Evolutionary conservation across 306 rosid genomes (phyloP).

Genomic region (Begonia loranthoides): DNA sequence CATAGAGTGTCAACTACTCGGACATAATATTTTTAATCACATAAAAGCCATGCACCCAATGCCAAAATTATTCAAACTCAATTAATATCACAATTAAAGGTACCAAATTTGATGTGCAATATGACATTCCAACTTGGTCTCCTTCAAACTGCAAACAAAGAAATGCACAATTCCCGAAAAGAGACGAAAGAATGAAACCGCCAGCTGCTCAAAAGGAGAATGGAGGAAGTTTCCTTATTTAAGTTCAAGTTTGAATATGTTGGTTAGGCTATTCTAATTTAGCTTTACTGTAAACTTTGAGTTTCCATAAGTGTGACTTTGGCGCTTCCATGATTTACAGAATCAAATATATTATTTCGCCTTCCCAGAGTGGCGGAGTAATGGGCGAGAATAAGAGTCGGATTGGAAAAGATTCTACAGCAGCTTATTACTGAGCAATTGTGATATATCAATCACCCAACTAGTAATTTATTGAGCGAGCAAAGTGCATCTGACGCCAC

Average conservation of each 20-base stretch:
- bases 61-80: too few species aligned
- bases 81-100: too few species aligned
- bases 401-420: conserved; percentile 20
- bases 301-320: too few species aligned
- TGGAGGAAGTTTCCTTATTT: conserved; percentile 25
- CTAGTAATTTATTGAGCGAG: conserved; percentile 35
- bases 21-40: too few species aligned
- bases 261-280: not conserved
- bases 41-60: too few species aligned
- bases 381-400: conserved; percentile 17
- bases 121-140: too few species aligned
- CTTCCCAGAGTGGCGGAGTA: conserved; percentile 24
- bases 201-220: conserved; percentile 28
- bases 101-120: too few species aligned
- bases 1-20: too few species aligned
- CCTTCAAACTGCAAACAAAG: too few species aligned
- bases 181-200: conserved; percentile 27
- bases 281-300: not conserved
- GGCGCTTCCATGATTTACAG: too few species aligned
- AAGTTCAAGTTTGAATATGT: not conserved
- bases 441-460: conserved; percentile 23
- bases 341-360: not conserved
- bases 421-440: conserved; percentile 19
- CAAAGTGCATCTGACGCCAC: conserved; percentile 58
- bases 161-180: too few species aligned